Evolutionary conservation across 2,329 filamentous ascomycete species (phyloP).

Genomic region (Colletotrichum liriopes): DNA sequence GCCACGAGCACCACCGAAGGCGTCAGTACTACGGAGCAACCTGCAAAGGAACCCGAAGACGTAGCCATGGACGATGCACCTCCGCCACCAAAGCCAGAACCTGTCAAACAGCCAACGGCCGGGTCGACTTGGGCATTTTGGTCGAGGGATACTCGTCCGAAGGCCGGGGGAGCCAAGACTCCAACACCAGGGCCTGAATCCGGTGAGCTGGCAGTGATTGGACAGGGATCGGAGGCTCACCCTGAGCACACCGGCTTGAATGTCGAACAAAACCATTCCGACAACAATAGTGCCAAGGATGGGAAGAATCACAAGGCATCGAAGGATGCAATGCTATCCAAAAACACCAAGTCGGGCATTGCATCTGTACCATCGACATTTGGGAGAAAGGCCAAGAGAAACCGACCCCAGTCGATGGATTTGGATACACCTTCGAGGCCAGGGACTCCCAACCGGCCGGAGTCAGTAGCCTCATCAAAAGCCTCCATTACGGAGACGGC

Average conservation of each 20-base stretch:
- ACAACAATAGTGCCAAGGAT: constrained; percentile 52
- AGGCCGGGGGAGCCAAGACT: constrained; percentile 49
- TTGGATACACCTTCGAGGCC: constrained; percentile 57
- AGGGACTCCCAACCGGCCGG: constrained; percentile 52
- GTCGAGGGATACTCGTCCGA: constrained; percentile 72
- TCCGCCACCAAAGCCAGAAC: constrained; percentile 47
- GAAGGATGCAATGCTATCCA: constrained; percentile 44
- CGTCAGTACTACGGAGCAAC: constrained; percentile 31
- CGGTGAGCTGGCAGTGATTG: constrained; percentile 71
- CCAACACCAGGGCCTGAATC: constrained; percentile 53
- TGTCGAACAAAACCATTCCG: constrained; percentile 55
- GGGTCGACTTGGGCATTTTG: constrained; percentile 87
- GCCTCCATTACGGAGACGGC: constrained; percentile 47
- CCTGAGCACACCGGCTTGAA: constrained; percentile 64
- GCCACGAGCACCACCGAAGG: constrained; percentile 39
- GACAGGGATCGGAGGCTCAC: constrained; percentile 70
- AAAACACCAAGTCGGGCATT: constrained; percentile 46
- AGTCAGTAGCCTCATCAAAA: constrained; percentile 48
- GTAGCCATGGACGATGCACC: constrained; percentile 62
- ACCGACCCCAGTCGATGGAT: constrained; percentile 65
- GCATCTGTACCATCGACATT: constrained; percentile 47
- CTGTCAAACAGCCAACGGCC: constrained; percentile 57
- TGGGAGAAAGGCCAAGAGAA: constrained; percentile 61
- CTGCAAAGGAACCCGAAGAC: constrained; percentile 55
- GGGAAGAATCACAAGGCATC: constrained; percentile 40